Percentiles rank a stretch among this genome's conserved stretches.
Evolutionary conservation across 2,329 filamentous ascomycete species (phyloP).

Genomic region (Akanthomyces muscarius): DNA sequence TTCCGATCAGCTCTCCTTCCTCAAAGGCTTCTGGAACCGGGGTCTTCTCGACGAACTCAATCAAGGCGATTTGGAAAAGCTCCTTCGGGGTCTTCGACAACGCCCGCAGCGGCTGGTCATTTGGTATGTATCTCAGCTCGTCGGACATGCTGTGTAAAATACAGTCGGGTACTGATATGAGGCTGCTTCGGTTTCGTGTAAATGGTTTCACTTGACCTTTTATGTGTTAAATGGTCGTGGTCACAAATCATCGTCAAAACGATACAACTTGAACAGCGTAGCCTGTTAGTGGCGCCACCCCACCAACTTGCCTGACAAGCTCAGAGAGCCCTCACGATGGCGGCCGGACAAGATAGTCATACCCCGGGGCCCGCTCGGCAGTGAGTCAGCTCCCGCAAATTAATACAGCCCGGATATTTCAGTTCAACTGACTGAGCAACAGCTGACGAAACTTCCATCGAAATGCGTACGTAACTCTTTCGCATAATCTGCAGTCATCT

Average conservation of each 20-base stretch:
- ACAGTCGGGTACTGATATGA: not conserved
- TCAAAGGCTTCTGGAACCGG: conserved; percentile 35
- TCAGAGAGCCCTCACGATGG: not conserved
- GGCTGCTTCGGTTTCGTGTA: not conserved
- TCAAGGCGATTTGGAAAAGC: conserved; percentile 33
- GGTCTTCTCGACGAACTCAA: conserved; percentile 33
- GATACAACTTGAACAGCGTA: not conserved
- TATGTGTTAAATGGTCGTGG: not conserved
- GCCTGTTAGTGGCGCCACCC: not conserved
- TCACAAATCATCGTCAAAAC: not conserved
- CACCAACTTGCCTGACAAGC: not conserved
- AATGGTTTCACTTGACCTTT: not conserved
- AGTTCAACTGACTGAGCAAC: not conserved
- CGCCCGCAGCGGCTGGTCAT: conserved; percentile 30
- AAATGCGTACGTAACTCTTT: too few relatives aligned
- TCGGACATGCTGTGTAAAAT: conserved; percentile 1
- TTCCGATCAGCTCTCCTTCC: conserved; percentile 37
- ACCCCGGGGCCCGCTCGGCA: not conserved
- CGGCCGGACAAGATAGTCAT: not conserved
- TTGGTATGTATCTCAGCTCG: conserved; percentile 31
- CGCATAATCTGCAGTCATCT: too few relatives aligned
- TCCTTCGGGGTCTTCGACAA: conserved; percentile 26
- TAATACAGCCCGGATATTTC: not conserved
- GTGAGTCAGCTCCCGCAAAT: conserved; percentile 5
- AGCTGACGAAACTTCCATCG: not conserved